Evolutionary conservation across 805 yeast genomes (phyloP).

Genomic region (Candida boleticola): DNA sequence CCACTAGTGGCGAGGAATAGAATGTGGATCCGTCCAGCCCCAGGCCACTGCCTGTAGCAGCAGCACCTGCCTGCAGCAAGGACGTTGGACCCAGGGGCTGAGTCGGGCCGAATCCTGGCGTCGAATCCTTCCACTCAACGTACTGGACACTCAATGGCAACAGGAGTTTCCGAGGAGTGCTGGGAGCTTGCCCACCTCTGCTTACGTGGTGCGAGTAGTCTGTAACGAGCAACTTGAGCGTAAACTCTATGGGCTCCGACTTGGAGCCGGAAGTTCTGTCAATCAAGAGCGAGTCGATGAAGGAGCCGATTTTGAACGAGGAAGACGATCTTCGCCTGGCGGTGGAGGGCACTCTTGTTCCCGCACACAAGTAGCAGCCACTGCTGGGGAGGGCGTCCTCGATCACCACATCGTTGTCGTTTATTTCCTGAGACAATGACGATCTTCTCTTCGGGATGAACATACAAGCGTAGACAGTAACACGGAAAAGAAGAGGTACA

Average conservation of each 20-base stretch:
- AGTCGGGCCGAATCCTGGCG: neutral
- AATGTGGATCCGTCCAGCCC: neutral
- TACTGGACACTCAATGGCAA: neutral
- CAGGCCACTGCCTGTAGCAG: neutral
- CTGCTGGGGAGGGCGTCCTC: neutral
- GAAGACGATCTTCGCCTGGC: conserved; percentile 4
- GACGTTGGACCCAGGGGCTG: neutral
- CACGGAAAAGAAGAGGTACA: neutral
- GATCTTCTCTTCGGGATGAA: conserved; percentile 3
- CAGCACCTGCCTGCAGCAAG: neutral
- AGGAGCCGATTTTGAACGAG: conserved; percentile 4
- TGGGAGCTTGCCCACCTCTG: neutral
- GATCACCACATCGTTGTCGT: neutral
- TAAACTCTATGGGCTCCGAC: conserved; percentile 2
- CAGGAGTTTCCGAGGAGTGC: neutral
- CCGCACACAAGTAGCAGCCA: conserved; percentile 2
- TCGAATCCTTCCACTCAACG: conserved; percentile 1
- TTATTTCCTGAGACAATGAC: conserved; percentile 1
- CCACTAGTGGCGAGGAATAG: conserved; percentile 2
- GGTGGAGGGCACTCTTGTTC: neutral
- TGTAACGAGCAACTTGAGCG: neutral
- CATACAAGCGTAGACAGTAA: neutral
- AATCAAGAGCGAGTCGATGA: conserved; percentile 3
- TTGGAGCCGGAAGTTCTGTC: conserved; percentile 2
- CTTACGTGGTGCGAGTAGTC: neutral